A percentile compares a stretch with the other conserved stretches of the same genome.
Evolutionary conservation across 2,329 filamentous ascomycete species (phyloP).

Genomic region (Neofusicoccum umdonicola): DNA sequence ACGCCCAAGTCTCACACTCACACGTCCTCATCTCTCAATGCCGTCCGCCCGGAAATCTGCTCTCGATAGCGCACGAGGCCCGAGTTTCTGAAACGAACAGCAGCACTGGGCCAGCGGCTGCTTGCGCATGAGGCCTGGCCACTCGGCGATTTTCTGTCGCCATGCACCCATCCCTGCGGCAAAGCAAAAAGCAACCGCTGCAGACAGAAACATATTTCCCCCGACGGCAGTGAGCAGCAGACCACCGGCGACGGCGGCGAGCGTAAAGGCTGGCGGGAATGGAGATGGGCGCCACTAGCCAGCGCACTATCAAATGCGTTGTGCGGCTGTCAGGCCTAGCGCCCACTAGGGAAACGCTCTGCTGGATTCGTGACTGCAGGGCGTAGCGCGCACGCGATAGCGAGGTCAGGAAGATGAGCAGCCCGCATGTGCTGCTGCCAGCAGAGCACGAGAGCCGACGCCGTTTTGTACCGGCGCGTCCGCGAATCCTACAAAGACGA

Average conservation of each 20-base stretch:
- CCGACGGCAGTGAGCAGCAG: background rate
- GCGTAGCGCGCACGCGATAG: background rate
- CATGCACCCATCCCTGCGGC: background rate
- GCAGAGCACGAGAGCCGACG: too few species aligned
- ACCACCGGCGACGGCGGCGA: background rate
- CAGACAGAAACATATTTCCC: background rate
- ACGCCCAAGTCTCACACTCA: background rate
- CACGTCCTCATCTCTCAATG: background rate
- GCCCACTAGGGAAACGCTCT: background rate
- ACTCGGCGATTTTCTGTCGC: background rate
- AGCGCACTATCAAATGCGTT: background rate
- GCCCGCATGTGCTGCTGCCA: too few species aligned
- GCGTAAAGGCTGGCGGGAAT: background rate
- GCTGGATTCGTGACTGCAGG: background rate
- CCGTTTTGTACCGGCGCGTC: too few species aligned
- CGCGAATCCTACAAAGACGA: background rate
- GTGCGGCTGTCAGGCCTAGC: slow-evolving; percentile 3
- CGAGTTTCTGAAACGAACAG: background rate
- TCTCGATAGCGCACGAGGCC: background rate
- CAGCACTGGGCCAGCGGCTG: background rate
- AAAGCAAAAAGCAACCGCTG: background rate
- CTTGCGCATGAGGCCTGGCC: background rate
- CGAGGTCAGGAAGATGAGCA: background rate
- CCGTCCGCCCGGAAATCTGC: background rate
- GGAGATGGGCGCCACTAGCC: background rate